A percentile compares a stretch with the other conserved stretches of the same genome.
These are phyloP conservation scores for Camellia lanceoleosa DNA, from an alignment of 148 eudicot species.

Conservation along the genomic window DNA sequence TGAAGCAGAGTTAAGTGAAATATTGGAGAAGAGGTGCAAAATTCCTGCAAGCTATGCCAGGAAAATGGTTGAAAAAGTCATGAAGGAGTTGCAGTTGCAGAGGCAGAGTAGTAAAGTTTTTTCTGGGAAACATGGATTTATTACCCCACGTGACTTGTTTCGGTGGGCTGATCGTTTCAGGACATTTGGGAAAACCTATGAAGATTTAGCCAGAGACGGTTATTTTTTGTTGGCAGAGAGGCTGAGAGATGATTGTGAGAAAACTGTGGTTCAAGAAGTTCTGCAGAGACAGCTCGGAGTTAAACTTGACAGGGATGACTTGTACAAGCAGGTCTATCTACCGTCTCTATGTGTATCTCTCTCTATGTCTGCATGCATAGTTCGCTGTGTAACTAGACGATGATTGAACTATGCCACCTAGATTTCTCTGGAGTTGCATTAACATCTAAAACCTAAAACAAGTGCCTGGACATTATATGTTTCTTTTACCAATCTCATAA, in stretches of 20 bases:
- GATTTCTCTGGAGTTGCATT: constrained; percentile 3
- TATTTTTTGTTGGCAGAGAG: constrained; percentile 91
- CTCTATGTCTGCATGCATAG: not conserved
- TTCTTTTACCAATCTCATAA: not conserved
- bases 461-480: not conserved
- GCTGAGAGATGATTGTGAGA: constrained; percentile 76
- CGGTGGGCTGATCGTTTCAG: constrained; percentile 89
- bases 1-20: constrained; percentile 61
- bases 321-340: constrained; percentile 63
- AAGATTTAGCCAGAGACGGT: constrained; percentile 83
- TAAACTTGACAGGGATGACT: constrained; percentile 38
- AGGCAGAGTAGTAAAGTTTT: constrained; percentile 91
- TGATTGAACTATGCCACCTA: not conserved
- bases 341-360: not conserved
- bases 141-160: constrained; percentile 94
- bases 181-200: constrained; percentile 55
- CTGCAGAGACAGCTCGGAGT: constrained; percentile 62
- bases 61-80: constrained; percentile 75
- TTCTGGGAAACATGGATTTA: constrained; percentile 98
- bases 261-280: constrained; percentile 67
- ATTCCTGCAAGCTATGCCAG: constrained; percentile 72
- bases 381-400: not conserved
- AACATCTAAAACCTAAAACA: not conserved
- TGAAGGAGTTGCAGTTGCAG: constrained; percentile 90
- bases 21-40: constrained; percentile 66